Base-by-base conservation (phyloP, 2,329 filamentous ascomycete genomes). In the Colletotrichum sp. region DNA sequence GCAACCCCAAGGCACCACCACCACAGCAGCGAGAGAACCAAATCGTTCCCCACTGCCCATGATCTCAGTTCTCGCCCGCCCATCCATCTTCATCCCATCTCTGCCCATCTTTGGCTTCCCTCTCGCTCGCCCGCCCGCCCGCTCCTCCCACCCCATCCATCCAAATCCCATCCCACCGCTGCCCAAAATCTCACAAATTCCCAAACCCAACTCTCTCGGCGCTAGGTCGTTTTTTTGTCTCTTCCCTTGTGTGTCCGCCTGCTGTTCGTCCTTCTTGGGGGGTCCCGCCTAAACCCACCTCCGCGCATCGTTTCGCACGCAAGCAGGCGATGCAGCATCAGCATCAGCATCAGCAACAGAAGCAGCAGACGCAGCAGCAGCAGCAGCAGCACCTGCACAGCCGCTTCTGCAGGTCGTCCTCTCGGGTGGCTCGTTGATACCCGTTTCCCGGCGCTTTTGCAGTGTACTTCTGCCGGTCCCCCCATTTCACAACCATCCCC, bases 151-250 rank as follows among this genome's bases (percentile, higher is more conserved):
- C 43, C 43, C 43, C 43, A 48, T 48, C 43, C 43, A 48, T 48
- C 43, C 43, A 48, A 48, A 48, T 48, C 43, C 43, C 43, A 21
- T 48, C 43, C 34, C 34, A 26, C 56, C 61, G 5, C 68, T 26
- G 58, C 56, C 69, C 73, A 64, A 48, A 58, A 68, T 38, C 65
- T 65, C 58, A 60, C 73, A 75, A 48, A 30, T 60, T 55, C 70
- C 70, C 73, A 75, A 75, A 73, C 30, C 71, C 73, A 75, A 75
- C 73, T 75, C 64, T 75, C 73, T 75, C 73, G 73, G 73, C 73
- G 73, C 73, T 75, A 38, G 73, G 73, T 75, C 69, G 8, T 60
- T 43, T 58, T 67, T 52, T 13, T 13, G 6, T n/a, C 16, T 0
- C 24, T n/a, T 32, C 58, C 26, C 58, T 61, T 32, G 38, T 64